Base-by-base conservation (phyloP, 129 eudicot species). In the Artemisia tridentata region DNA sequence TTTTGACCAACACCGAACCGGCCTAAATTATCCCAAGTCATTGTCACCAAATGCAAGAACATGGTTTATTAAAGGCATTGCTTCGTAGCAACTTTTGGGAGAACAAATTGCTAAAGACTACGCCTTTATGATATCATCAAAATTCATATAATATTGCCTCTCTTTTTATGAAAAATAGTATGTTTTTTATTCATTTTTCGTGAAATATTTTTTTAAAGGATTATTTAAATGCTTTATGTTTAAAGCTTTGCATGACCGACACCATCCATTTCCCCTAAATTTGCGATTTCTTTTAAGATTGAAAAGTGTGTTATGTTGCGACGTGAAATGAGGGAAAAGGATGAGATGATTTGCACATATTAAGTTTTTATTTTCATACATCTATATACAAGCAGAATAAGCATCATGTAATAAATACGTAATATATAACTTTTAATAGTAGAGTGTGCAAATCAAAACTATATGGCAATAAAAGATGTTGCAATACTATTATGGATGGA, bases 31-130 rank as follows among this genome's bases (percentile, higher is more conserved):
- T 52, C 76, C 43, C 62, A 69, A 62, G 81, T 77, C 81, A 71
- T 77, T 77, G 76, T 70, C 60, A 51, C 60, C 69, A 13, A 53
- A 77, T 77, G 57, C 71, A 63, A 77, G 76, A 70, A 63, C 81
- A 77, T 77, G 57, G 64, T 70, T 77, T 75, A 52, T 54, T 70
- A 62, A 77, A 77, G 81, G 71, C 43, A 43, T 41, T 77, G 21
- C 46, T 51, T 58, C 52, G 25, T 20, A 55, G 56, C 10, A 51
- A 20, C 48, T 50, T 21, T 71, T 71, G 63, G 65, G 50, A 53
- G 56, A 71, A 56, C 23, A 62, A 62, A 31, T 4, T 6, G 38
- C 2, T 31, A 62, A 34, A 62, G 67, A 31, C 15, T n/a, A 62
- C 31, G 67, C 21, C 48, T 62, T 62, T 62, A 31, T 71, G 16